phyloP scores from a whole-genome alignment of 352 stramenopile species.

The Phytopythium sindhum region DNA sequence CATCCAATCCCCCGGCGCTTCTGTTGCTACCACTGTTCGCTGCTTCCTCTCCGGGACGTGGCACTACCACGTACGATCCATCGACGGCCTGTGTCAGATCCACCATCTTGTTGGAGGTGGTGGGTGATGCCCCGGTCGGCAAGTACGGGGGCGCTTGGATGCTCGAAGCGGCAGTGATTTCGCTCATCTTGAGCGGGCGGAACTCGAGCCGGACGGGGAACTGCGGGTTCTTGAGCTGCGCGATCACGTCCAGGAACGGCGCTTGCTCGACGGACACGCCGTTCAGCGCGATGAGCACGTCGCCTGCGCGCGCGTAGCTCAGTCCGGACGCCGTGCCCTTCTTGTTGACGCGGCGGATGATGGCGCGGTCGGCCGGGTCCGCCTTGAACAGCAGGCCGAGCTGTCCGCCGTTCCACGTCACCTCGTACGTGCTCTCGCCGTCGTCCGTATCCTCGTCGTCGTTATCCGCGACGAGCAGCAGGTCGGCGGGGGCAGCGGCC shows the following conservation, averaged over 20 bases:
- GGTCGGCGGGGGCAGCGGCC: background rate
- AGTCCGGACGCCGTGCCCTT: conserved; percentile 55
- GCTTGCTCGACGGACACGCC: conserved; percentile 40
- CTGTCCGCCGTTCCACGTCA: conserved; percentile 63
- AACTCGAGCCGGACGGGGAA: conserved; percentile 77
- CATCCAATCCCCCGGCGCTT: conserved; percentile 9
- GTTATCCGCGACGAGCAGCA: conserved; percentile 8
- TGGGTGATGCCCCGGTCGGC: conserved; percentile 16
- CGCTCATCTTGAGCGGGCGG: conserved; percentile 46
- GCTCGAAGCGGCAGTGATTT: conserved; percentile 17
- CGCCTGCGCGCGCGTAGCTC: conserved; percentile 61
- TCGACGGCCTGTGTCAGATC: conserved; percentile 18
- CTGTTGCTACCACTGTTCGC: conserved; percentile 9
- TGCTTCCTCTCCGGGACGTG: conserved; percentile 7
- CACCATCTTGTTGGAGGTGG: conserved; percentile 25
- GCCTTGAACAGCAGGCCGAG: conserved; percentile 76
- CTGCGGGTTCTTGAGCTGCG: conserved; percentile 48
- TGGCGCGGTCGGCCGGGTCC: conserved; percentile 37
- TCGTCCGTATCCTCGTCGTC: conserved; percentile 39
- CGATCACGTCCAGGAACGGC: conserved; percentile 66
- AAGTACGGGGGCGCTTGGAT: conserved; percentile 15
- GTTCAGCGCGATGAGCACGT: conserved; percentile 75
- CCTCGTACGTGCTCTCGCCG: conserved; percentile 66
- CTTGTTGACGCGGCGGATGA: conserved; percentile 78
- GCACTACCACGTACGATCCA: conserved; percentile 15